A percentile compares a stretch with the other conserved stretches of the same genome.
These are phyloP conservation scores for Sporothrix schenckii DNA, from an alignment of 2,329 filamentous ascomycete species.

Conservation along the genomic window DNA sequence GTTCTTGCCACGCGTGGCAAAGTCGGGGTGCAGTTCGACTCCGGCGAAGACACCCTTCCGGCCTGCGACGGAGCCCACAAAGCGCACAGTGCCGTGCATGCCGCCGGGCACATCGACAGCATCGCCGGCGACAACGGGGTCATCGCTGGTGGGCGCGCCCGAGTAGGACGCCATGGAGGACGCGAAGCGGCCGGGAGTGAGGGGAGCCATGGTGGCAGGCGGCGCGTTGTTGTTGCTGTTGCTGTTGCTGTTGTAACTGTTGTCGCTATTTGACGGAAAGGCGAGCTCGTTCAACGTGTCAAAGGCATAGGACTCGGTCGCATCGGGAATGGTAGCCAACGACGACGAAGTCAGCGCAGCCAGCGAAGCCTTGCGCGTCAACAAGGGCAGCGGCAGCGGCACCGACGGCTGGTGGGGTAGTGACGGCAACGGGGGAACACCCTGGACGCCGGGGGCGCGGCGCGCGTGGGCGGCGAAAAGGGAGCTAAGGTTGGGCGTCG, in stretches of 20 bases:
- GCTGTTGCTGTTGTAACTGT: constrained; percentile 36
- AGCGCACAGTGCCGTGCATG: constrained; percentile 88
- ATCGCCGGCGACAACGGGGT: constrained; percentile 73
- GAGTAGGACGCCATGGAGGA: constrained; percentile 38
- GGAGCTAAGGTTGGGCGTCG: constrained; percentile 60
- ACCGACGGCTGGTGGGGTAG: constrained; percentile 7
- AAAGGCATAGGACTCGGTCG: constrained; percentile 64
- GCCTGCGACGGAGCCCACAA: constrained; percentile 81
- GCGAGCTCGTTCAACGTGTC: constrained; percentile 54
- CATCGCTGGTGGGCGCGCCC: constrained; percentile 44
- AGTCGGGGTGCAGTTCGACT: constrained; percentile 82
- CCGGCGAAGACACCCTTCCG: constrained; percentile 92
- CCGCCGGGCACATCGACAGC: constrained; percentile 87
- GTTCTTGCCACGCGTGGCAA: constrained; percentile 85
- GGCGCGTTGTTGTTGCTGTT: constrained; percentile 41
- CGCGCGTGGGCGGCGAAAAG: constrained; percentile 56
- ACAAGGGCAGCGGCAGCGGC: constrained; percentile 44
- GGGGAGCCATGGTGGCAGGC: constrained; percentile 50
- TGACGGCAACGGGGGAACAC: constrained; percentile 25
- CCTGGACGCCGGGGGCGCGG: constrained; percentile 34
- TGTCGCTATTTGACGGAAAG: constrained; percentile 33
- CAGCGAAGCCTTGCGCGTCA: constrained; percentile 71
- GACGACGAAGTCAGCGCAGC: constrained; percentile 67
- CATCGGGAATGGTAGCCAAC: constrained; percentile 68
- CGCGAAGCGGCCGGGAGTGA: constrained; percentile 52